These are phyloP conservation scores for Yarrowia sp. DNA, from an alignment of 805 yeast species.

Conservation along the genomic window DNA sequence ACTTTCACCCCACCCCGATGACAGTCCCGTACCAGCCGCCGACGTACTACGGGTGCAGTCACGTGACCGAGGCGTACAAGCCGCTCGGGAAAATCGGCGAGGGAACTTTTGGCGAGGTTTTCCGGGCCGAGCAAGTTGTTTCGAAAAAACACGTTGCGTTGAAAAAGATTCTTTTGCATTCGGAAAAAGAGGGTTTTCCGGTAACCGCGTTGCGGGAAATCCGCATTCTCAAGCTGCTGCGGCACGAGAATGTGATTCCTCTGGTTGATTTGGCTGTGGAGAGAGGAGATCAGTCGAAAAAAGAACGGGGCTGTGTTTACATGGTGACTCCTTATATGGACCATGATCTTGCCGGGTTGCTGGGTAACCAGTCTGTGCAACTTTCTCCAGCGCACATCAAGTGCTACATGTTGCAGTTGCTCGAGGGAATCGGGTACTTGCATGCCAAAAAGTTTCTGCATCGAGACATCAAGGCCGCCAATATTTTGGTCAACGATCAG, in stretches of 20 bases:
- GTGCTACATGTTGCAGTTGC: conserved; percentile 77
- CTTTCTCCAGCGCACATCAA: conserved; percentile 75
- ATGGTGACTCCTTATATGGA: conserved; percentile 94
- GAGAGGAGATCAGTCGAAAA: conserved; percentile 46
- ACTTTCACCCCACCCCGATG: not conserved
- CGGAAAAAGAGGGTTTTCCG: conserved; percentile 81
- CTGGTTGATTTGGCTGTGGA: conserved; percentile 80
- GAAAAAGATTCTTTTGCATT: conserved; percentile 80
- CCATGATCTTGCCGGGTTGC: conserved; percentile 86
- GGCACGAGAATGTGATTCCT: conserved; percentile 75
- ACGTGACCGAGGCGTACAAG: conserved; percentile 48
- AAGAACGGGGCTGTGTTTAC: conserved; percentile 59
- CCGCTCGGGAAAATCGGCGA: conserved; percentile 63
- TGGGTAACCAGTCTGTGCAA: conserved; percentile 70
- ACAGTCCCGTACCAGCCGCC: conserved; percentile 24
- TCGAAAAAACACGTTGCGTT: conserved; percentile 77
- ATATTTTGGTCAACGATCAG: conserved; percentile 74
- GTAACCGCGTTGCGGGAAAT: conserved; percentile 95
- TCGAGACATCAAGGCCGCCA: conserved; percentile 96
- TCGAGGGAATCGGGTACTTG: conserved; percentile 80
- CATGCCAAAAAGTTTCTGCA: conserved; percentile 72
- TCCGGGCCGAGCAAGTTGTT: conserved; percentile 68
- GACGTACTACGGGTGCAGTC: conserved; percentile 46
- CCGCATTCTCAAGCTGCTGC: conserved; percentile 72
- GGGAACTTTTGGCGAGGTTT: conserved; percentile 91